These are phyloP conservation scores for Globisporangium uncinulatum DNA, from an alignment of 352 stramenopile genomes.

Conservation along the genomic window DNA sequence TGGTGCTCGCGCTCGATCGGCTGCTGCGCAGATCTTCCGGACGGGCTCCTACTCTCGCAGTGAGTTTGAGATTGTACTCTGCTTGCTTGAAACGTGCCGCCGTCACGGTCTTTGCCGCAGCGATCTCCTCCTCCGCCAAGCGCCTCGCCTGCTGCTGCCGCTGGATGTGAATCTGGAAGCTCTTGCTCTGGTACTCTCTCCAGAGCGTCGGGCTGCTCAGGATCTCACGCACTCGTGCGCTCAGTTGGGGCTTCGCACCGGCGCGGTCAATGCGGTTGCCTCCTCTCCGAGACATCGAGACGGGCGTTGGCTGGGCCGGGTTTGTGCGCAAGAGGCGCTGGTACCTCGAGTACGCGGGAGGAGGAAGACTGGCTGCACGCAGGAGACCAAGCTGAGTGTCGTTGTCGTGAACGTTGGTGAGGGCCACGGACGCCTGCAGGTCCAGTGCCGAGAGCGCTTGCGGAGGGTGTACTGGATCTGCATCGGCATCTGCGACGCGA, in stretches of 20 bases:
- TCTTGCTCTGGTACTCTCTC: slow-evolving; percentile 49
- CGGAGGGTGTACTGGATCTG: too few species aligned
- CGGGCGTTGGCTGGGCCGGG: slow-evolving; percentile 2
- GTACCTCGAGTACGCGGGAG: slow-evolving; percentile 1
- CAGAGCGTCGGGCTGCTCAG: slow-evolving; percentile 21
- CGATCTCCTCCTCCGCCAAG: slow-evolving; percentile 17
- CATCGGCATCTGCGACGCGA: too few species aligned
- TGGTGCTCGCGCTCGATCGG: background rate
- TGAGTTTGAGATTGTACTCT: slow-evolving; percentile 1
- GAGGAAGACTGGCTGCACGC: background rate
- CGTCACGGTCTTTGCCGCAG: slow-evolving; percentile 17
- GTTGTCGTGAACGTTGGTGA: too few species aligned
- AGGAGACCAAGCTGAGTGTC: background rate
- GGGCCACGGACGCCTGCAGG: too few species aligned
- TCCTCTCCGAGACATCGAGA: background rate
- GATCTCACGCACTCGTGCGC: slow-evolving; percentile 6
- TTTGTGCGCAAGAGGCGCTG: slow-evolving; percentile 3
- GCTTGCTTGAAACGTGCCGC: slow-evolving; percentile 20
- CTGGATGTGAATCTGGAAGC: slow-evolving; percentile 47
- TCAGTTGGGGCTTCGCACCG: slow-evolving; percentile 1
- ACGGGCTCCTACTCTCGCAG: background rate
- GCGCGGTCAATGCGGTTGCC: background rate
- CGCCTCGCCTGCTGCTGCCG: slow-evolving; percentile 40
- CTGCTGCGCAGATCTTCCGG: background rate
- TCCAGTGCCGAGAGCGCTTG: background rate